Evolutionary conservation across 306 rosid species (phyloP), one percentile per base, ranked within the genome.

Genomic region (Carpinus viminea): DNA sequence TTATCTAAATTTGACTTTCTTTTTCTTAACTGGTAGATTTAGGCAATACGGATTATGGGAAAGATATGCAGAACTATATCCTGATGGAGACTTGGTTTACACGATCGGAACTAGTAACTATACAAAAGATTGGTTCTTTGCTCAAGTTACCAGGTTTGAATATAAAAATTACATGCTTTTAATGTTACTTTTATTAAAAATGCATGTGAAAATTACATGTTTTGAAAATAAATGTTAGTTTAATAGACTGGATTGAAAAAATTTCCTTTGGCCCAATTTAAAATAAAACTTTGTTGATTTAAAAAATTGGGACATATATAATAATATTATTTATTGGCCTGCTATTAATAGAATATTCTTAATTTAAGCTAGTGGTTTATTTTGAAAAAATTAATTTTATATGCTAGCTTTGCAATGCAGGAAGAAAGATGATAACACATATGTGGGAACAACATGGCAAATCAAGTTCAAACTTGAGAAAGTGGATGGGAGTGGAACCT

Each of bases 41-140:
- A 91, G 97, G 79, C 98, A 95, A 73, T 92, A 92, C 80, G 98
- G 97, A 24, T 73, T 92, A 75, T 95, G 98, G 98, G 95, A 92
- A 84, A 92, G 95, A 86, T 92, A 89, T 82, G 87, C 95, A 78
- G 97, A 94, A 16, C 68, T 92, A 72, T 94, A 87, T 87, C 95
- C 97, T 56, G 86, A 86, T 10, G 79, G 68, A n/a, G 98, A 94
- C 80, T 82, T 92, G 81, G 75, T 86, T 70, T 94, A 85, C 93
- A 89, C 88, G 0, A 61, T 94, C 48, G 98, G 91, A 64, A 75
- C 80, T 17, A 89, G 90, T 75, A 91, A 94, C 74, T 92, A 82
- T 81, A 77, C 74, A n/a, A 91, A 88, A 81, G 98, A 94, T 81
- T 92, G 98, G 97, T 94, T 94, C 88, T 92, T 86, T 74, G 95